Base-by-base conservation (phyloP, 177 flowering plant genomes). In the Vitis hybrid region DNA sequence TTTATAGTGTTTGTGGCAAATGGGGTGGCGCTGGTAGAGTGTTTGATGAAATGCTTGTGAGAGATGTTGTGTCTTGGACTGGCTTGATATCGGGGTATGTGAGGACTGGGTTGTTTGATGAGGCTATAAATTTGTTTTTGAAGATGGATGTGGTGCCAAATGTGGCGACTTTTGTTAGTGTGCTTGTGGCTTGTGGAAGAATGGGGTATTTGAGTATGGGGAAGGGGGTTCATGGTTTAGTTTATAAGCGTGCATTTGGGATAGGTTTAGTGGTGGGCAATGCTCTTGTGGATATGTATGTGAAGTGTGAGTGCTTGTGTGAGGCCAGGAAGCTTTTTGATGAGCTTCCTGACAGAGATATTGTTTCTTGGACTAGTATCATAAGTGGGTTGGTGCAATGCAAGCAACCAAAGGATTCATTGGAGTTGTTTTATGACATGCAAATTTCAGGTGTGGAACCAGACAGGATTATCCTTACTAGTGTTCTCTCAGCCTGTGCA, bases 401-500 rank as follows among this genome's bases (percentile, higher is more conserved):
- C 67, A 75, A 83, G 55, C 70, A 60, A 55, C 77, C 84, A 10
- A 80, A 76, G 48, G 87, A 82, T 49, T 75, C 90, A 0, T 65
- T 86, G 63, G 81, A 77, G 33, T 62, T 82, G 63, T 85, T 88
- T 68, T 51, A 19, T 16, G 68, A 65, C 26, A 85, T 86, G 86
- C 86, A 79, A 64, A 31, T 15, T 1, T 77, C 74, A 4, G 84
- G 83, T 2, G 16, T 82, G 31, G 78, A 77, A 58, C 89, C 86
- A 51, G 89, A 86, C 72, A 74, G 71, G 74, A 60, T 80, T 15
- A 76, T 82, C n/a, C 78, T 86, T 26, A 77, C 89, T 31, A 82
- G 82, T 45, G 86, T 82, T 29, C 87, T 88, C 31, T 84, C 89
- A 1, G 92, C 92, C n/a, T 86, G 89, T 72, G 87, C 90, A 10